phyloP scores from a whole-genome alignment of 2,329 filamentous ascomycete genomes.

The Teratosphaeriaceae sp. region DNA sequence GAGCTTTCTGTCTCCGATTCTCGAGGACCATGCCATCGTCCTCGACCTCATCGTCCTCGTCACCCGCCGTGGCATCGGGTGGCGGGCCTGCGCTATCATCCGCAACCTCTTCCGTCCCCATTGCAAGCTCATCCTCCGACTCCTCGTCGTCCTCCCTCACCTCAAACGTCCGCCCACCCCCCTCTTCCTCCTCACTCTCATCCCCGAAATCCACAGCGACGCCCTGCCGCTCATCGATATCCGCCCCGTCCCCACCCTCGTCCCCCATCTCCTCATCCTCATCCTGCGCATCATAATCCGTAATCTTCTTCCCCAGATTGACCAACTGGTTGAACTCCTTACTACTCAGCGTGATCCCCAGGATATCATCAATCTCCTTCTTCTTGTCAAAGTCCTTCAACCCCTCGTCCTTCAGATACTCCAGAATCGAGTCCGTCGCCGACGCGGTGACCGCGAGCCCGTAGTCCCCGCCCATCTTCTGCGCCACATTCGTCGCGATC shows the following conservation, averaged over 20 bases:
- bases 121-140: constrained; percentile 61
- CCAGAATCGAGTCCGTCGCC: constrained; percentile 84
- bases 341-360: constrained; percentile 72
- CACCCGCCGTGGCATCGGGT: constrained; percentile 44
- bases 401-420: constrained; percentile 89
- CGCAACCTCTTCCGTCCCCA: constrained; percentile 28
- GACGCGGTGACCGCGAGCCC: constrained; percentile 86
- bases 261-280: constrained; percentile 83
- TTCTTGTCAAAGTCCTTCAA: constrained; percentile 98
- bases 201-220: constrained; percentile 97
- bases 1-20: constrained; percentile 48
- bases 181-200: constrained; percentile 72
- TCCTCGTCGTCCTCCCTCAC: constrained; percentile 74
- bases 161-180: constrained; percentile 70
- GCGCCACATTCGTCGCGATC: constrained; percentile 84
- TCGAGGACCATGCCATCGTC: constrained; percentile 85
- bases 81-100: constrained; percentile 41
- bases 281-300: constrained; percentile 94
- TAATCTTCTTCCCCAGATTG: constrained; percentile 97
- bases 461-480: constrained; percentile 86
- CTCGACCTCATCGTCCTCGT: constrained; percentile 53
- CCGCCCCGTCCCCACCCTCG: constrained; percentile 58
- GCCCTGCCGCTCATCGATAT: constrained; percentile 90
- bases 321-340: constrained; percentile 97
- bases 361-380: constrained; percentile 88